phyloP scores from a whole-genome alignment of 352 stramenopile genomes.

The Globisporangium iwayamae region DNA sequence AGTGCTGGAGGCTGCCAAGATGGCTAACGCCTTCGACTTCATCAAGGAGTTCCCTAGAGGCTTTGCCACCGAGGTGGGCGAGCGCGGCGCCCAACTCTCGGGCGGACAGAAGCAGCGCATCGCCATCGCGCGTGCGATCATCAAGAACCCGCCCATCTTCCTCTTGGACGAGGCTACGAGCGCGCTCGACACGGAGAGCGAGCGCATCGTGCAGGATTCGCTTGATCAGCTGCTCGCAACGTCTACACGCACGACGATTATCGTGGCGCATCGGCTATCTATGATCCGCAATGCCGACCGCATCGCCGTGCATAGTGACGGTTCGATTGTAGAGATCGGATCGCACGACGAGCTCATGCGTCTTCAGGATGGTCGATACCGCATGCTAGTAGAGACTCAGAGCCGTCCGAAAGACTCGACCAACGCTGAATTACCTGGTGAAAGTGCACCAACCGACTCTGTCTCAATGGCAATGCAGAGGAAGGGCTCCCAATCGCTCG shows the following conservation, averaged over 20 bases:
- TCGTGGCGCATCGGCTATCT: constrained; percentile 85
- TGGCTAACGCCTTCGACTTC: constrained; percentile 89
- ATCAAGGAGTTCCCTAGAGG: constrained; percentile 86
- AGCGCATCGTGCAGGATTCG: constrained; percentile 22
- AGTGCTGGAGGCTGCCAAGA: constrained; percentile 40
- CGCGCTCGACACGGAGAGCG: too few relatives aligned
- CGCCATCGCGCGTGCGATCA: constrained; percentile 54
- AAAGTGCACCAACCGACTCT: too few relatives aligned
- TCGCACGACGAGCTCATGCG: too few relatives aligned
- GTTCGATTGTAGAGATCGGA: constrained; percentile 79
- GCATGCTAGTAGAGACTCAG: too few relatives aligned
- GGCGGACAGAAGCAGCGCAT: constrained; percentile 95
- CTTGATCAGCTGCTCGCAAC: constrained; percentile 24
- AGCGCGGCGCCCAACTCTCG: constrained; percentile 87
- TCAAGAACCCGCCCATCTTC: too few relatives aligned
- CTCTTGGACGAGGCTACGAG: too few relatives aligned
- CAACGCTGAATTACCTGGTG: too few relatives aligned
- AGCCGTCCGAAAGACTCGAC: too few relatives aligned
- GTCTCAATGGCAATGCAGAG: too few relatives aligned
- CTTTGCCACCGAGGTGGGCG: constrained; percentile 88
- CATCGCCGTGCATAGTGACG: constrained; percentile 82
- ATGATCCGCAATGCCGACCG: constrained; percentile 85
- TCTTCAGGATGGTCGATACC: too few relatives aligned
- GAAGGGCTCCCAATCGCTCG: too few relatives aligned
- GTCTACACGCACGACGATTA: constrained; percentile 70